Evolutionary conservation across 331 rosid genomes (phyloP), one percentile per base, ranked within the genome.

Genomic region (Spiraea crenata): DNA sequence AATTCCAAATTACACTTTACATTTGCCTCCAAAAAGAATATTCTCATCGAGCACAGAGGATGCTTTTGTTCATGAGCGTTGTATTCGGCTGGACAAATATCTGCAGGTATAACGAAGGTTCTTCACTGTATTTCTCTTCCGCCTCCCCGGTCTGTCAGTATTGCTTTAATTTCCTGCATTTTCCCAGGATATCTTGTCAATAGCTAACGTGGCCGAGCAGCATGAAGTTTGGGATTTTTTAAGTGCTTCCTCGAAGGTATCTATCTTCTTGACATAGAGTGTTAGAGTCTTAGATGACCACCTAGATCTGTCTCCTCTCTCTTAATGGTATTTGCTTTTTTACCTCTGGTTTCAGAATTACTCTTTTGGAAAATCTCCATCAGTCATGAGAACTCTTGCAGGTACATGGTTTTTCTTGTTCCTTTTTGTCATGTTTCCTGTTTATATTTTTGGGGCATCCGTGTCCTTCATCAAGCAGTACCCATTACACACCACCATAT

Each of bases 21-120:
- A 89, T 72, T 79, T 95, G 77, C 99, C 99, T 58, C 99, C 99
- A 69, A 95, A 95, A 82, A 85, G 99, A 76, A 95, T 95, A 86
- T 95, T 95, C 82, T 89, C 99, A 20, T 95, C 99, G 74, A 95
- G 85, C 86, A 95, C 99, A 42, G 99, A 95, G 83, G 99, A 95
- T 67, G 77, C 99, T 78, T 95, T 95, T 85, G 99, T 95, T 78
- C 98, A 89, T 83, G 92, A 86, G 82, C 92, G 98, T 16, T 91
- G 99, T 87, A 82, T 91, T 78, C 99, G 86, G 76, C 96, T 95
- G 49, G 98, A 91, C 78, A 95, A 79, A 86, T 95, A 89, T 89
- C 95, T 95, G 79, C 96, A 82, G 85, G 99, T 95, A 71, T 58
- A 46, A 10, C 69, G 34, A 44, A 60, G 44, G 73, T 77, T 52